These are phyloP conservation scores for Acer saccharum DNA, from an alignment of 345 rosid species.

Conservation along the genomic window DNA sequence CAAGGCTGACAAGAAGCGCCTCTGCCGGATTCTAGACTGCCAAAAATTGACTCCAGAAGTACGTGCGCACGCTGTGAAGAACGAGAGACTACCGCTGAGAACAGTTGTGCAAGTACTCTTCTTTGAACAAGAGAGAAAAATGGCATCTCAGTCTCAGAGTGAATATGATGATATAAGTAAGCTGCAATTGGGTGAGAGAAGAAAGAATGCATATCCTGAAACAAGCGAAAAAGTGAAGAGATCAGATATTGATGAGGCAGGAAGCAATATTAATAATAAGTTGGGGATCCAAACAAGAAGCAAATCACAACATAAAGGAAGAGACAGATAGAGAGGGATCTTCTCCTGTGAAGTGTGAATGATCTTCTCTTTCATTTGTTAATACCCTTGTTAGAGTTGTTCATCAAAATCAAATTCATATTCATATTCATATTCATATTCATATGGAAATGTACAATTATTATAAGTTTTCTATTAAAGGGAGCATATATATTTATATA, in stretches of 20 bases:
- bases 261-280: constrained; percentile 12
- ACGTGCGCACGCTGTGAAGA: constrained; percentile 91
- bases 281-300: constrained; percentile 28
- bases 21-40: constrained; percentile 86
- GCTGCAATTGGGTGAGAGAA: constrained; percentile 32
- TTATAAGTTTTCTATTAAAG: background rate
- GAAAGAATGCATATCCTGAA: constrained; percentile 21
- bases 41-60: constrained; percentile 86
- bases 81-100: constrained; percentile 88
- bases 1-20: constrained; percentile 79
- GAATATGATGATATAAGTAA: constrained; percentile 21
- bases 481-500: background rate
- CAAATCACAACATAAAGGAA: constrained; percentile 36
- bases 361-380: too few species aligned
- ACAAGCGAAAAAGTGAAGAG: constrained; percentile 35
- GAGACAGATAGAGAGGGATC: constrained; percentile 27
- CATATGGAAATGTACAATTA: background rate
- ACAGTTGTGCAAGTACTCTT: constrained; percentile 93
- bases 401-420: too few species aligned
- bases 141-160: background rate
- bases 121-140: constrained; percentile 75
- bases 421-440: too few species aligned
- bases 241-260: constrained; percentile 30
- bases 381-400: too few species aligned
- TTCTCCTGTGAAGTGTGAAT: too few species aligned